Percentiles rank a stretch among this genome's conserved stretches.
Conservation (phyloP, 371 early-diverging fungal genomes). For the Apophysomyces sp. region DNA sequence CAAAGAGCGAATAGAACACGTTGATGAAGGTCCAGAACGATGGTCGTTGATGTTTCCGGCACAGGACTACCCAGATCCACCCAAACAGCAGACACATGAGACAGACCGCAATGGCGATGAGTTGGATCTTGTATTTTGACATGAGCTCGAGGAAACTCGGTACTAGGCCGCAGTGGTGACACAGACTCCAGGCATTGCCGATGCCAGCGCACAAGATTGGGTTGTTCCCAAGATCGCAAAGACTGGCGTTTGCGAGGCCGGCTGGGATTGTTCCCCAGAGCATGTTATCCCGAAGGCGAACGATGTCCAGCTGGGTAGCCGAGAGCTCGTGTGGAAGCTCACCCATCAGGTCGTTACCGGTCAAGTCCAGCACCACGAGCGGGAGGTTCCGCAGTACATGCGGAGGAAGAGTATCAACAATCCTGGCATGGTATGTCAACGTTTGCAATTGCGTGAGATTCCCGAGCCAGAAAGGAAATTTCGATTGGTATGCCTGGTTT, state of each 20-base stretch:
- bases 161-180: slow-evolving; percentile 10
- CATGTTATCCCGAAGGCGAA: slow-evolving; percentile 2
- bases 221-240: slow-evolving; percentile 5
- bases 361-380: neutral
- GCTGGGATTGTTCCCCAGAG: slow-evolving; percentile 5
- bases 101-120: slow-evolving; percentile 4
- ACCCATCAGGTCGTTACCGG: neutral
- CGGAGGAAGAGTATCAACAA: neutral
- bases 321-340: slow-evolving; percentile 5
- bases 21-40: slow-evolving; percentile 4
- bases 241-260: neutral
- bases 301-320: neutral
- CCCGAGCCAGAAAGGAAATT: slow-evolving; percentile 7
- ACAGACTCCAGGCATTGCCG: slow-evolving; percentile 10
- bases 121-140: slow-evolving; percentile 13
- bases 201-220: slow-evolving; percentile 10
- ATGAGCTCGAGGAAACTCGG: slow-evolving; percentile 7
- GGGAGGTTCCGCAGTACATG: neutral
- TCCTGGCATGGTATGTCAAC: slow-evolving; percentile 1
- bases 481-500: neutral
- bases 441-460: neutral
- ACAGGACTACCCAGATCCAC: neutral
- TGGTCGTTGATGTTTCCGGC: slow-evolving; percentile 5
- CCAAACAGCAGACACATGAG: neutral
- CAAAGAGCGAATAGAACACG: slow-evolving; percentile 9